A percentile compares a stretch with the other conserved stretches of the same genome.
These are phyloP conservation scores for Elongisporangium undulatum DNA, from an alignment of 352 stramenopile genomes.

Conservation along the genomic window DNA sequence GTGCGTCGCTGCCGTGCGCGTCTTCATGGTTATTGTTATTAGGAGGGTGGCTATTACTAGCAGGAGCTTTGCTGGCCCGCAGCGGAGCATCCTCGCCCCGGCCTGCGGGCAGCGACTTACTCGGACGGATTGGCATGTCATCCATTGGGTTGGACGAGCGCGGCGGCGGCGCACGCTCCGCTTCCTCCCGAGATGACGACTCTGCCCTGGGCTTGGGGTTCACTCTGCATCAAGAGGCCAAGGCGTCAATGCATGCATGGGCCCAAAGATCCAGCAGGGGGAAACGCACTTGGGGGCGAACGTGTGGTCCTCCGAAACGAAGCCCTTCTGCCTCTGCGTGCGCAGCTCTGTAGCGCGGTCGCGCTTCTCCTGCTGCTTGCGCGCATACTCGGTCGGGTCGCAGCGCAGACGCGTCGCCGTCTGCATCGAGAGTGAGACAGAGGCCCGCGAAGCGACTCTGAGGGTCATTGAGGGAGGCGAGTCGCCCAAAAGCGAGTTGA, in stretches of 20 bases:
- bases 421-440: conserved; percentile 7
- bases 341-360: conserved; percentile 72
- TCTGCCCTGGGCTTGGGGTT: conserved; percentile 30
- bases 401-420: conserved; percentile 53
- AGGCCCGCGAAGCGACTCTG: not conserved
- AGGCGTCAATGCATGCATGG: not conserved
- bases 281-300: conserved; percentile 68
- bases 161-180: conserved; percentile 21
- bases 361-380: conserved; percentile 73
- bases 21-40: conserved; percentile 59
- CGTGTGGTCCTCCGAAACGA: conserved; percentile 75
- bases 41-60: conserved; percentile 13
- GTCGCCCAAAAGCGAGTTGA: not conserved
- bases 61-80: conserved; percentile 11
- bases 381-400: conserved; percentile 78
- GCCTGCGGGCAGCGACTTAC: conserved; percentile 20
- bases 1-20: conserved; percentile 30
- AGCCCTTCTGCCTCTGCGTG: conserved; percentile 54
- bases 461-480: not conserved
- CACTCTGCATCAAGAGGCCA: conserved; percentile 18
- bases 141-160: conserved; percentile 20
- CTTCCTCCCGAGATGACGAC: conserved; percentile 46
- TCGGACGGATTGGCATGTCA: conserved; percentile 39
- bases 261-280: not conserved
- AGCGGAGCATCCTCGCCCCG: conserved; percentile 8